A percentile compares a stretch with the other conserved stretches of the same genome.
Conservation (phyloP, 1,284 basidiomycete species). For the Retiboletus flavoniger region DNA sequence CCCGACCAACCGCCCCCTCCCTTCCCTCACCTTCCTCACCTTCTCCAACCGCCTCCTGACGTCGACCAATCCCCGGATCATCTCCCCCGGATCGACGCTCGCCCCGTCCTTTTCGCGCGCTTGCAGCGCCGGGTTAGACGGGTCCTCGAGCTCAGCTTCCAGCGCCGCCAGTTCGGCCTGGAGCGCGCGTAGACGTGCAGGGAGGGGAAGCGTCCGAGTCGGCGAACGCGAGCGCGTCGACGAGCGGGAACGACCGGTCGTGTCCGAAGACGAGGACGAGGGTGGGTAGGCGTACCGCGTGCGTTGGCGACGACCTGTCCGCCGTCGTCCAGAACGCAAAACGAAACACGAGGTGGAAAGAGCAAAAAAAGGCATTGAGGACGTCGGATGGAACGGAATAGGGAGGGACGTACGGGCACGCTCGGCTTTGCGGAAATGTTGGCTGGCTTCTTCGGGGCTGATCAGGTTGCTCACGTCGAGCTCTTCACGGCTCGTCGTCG, state of each 20-base stretch:
- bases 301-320: constrained; percentile 49
- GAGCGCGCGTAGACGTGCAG: constrained; percentile 59
- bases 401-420: constrained; percentile 46
- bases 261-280: constrained; percentile 44
- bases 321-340: too few relatives aligned
- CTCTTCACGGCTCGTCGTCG: constrained; percentile 44
- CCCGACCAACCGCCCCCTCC: constrained; percentile 62
- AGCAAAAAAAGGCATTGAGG: neutral
- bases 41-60: constrained; percentile 66
- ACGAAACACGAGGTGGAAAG: too few relatives aligned
- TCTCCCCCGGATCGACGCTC: constrained; percentile 69
- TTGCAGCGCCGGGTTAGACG: constrained; percentile 61
- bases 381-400: neutral
- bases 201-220: constrained; percentile 49
- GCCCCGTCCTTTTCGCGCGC: constrained; percentile 47
- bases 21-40: constrained; percentile 64
- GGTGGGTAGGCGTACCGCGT: constrained; percentile 67
- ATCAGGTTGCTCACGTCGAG: constrained; percentile 51
- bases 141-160: constrained; percentile 69
- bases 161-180: constrained; percentile 64
- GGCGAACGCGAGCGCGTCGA: constrained; percentile 7
- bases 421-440: constrained; percentile 68
- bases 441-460: constrained; percentile 59
- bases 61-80: constrained; percentile 73
- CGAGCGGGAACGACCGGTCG: constrained; percentile 27